Conservation (phyloP, 1,284 basidiomycete species). For the Cutaneotrichosporon cutaneum region DNA sequence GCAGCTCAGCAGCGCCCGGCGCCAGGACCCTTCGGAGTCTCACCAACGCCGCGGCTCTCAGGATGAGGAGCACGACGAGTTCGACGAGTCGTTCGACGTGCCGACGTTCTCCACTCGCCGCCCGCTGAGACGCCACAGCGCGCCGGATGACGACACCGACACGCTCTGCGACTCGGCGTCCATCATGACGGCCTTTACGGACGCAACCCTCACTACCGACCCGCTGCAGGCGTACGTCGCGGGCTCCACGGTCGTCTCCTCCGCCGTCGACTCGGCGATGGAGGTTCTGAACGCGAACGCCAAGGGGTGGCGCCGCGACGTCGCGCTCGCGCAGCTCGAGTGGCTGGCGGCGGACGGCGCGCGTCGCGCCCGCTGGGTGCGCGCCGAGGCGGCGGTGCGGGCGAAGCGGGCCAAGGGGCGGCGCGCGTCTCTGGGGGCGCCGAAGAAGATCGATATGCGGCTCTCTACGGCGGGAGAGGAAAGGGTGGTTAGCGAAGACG, state of each 20-base stretch:
- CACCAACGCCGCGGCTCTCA: background rate
- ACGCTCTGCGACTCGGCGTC: constrained; percentile 8
- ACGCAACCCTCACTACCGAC: background rate
- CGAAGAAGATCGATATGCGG: background rate
- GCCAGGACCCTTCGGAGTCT: too few relatives aligned
- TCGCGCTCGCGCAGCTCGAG: constrained; percentile 15
- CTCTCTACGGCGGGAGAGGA: constrained; percentile 12
- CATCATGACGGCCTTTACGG: constrained; percentile 1
- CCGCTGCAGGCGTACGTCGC: background rate
- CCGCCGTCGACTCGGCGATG: constrained; percentile 2
- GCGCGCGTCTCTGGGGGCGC: background rate
- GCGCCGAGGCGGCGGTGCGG: constrained; percentile 8
- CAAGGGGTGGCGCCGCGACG: constrained; percentile 12
- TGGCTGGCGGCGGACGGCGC: constrained; percentile 14
- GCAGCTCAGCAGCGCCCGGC: background rate
- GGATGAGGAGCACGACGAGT: constrained; percentile 1
- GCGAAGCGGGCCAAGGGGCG: constrained; percentile 4
- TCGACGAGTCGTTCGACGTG: background rate
- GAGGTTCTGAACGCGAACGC: constrained; percentile 9
- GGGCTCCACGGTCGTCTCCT: background rate
- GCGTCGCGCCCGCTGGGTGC: constrained; percentile 15
- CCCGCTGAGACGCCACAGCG: background rate
- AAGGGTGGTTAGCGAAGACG: constrained; percentile 7
- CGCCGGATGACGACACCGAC: constrained; percentile 3
- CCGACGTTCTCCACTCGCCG: background rate